These are phyloP conservation scores for Cystobasidium slooffiae DNA, from an alignment of 1,284 basidiomycete species.

Conservation along the genomic window DNA sequence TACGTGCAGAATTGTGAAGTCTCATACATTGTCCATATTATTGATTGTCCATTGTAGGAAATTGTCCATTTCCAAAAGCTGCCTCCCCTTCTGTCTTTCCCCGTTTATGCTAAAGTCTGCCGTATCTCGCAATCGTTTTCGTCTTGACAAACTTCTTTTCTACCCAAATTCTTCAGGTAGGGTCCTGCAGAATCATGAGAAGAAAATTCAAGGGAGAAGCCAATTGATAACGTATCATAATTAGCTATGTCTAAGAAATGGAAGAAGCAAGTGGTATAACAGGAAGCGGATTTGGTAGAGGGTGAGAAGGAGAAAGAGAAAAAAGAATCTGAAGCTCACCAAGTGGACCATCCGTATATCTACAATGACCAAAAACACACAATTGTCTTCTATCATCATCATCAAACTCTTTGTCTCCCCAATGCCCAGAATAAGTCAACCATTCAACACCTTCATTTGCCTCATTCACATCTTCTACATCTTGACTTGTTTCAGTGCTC, in stretches of 20 bases:
- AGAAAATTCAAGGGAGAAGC: neutral
- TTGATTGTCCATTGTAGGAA: neutral
- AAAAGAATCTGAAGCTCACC: conserved; percentile 7
- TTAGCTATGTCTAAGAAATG: no score
- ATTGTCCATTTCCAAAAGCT: no score
- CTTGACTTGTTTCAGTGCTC: neutral
- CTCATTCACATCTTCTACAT: neutral
- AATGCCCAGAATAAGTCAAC: conserved; percentile 27
- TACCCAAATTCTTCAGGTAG: conserved; percentile 38
- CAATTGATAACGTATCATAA: neutral
- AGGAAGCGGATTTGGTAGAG: neutral
- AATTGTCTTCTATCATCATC: conserved; percentile 30
- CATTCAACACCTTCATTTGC: conserved; percentile 11
- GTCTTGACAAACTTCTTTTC: conserved; percentile 32
- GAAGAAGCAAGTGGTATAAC: no score
- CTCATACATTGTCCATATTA: neutral
- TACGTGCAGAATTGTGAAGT: no score
- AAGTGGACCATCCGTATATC: conserved; percentile 26
- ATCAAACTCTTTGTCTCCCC: conserved; percentile 28
- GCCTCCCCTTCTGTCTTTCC: neutral
- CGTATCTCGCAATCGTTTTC: conserved; percentile 22
- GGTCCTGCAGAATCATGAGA: conserved; percentile 16
- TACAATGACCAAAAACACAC: conserved; percentile 40
- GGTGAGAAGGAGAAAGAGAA: neutral
- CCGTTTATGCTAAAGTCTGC: neutral